These are phyloP conservation scores for Sphenostylis stenocarpa DNA, from an alignment of 306 rosid genomes.

Conservation along the genomic window DNA sequence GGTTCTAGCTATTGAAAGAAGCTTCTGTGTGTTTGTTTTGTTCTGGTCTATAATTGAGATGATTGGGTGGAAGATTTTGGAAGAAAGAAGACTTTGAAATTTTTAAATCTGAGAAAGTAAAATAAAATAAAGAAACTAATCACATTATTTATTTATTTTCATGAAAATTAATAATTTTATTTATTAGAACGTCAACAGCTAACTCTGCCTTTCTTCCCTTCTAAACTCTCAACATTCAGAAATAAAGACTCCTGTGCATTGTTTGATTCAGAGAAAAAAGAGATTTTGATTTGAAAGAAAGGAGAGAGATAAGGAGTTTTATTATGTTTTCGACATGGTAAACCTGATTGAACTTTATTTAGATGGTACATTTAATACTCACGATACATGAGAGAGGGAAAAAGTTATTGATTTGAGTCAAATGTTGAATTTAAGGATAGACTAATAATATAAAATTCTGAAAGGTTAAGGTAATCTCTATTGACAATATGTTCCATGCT, in stretches of 20 bases:
- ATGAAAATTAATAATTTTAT: neutral
- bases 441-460: neutral
- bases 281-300: neutral
- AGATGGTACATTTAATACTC: too few species aligned
- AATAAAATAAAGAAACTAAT: neutral
- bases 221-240: neutral
- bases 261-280: neutral
- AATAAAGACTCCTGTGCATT: neutral
- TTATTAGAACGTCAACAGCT: neutral
- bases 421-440: neutral
- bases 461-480: neutral
- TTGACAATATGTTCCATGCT: neutral
- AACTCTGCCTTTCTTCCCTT: neutral
- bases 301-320: too few species aligned
- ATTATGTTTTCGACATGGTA: too few species aligned
- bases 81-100: neutral
- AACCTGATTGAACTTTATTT: too few species aligned
- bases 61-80: neutral
- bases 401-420: neutral
- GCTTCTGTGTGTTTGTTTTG: neutral
- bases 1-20: neutral
- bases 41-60: neutral
- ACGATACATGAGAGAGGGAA: neutral
- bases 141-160: neutral
- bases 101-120: neutral